Base-by-base conservation (phyloP, 345 rosid species). In the Aquilaria yunnanensis region DNA sequence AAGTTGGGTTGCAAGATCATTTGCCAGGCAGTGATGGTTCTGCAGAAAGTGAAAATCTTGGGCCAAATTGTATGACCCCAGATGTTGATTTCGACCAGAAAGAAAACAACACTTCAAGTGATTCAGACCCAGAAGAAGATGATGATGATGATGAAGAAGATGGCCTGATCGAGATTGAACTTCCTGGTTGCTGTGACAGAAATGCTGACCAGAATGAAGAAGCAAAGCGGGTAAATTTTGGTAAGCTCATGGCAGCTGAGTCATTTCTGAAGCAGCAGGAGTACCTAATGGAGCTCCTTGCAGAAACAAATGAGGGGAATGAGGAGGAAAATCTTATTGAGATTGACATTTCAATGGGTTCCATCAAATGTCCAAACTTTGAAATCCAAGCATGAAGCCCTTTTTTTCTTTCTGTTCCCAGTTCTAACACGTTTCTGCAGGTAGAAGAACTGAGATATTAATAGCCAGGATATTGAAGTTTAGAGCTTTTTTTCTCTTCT, bases 281-380 rank as follows among this genome's bases (percentile, higher is more conserved):
- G 52, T 81, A 80, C 47, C 56, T 74, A 37, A 67, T 60, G 75
- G 86, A 89, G 63, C 57, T 75, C 6, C 59, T 71, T 53, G 79
- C 74, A 72, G 88, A 87, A 8, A 74, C 69, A 10, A 75, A 76
- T 60, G 87, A 80, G 41, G 77, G 59, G 33, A 83, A 61, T 58
- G 96, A 83, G 54, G 96, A 86, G 50, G 93, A 86, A 33, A 84
- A 83, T 61, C 70, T 89, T 63, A 84, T 89, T 67, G 96, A 89
- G 76, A 85, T 89, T 70, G 96, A 89, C 72, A 83, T 89, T 65
- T 81, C 86, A 10, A 63, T 81, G 73, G 89, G 90, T 8, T 89
- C 88, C 53, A 89, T 86, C 70, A 89, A 89, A 72, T 70, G 75
- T 46, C 55, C 75, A 61, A 61, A 58, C 60, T 60, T 64, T 66